A percentile compares a stretch with the other conserved stretches of the same genome.
Evolutionary conservation across 2,329 filamentous ascomycete genomes (phyloP).

Genomic region (Hymenoscyphus fructigenus): DNA sequence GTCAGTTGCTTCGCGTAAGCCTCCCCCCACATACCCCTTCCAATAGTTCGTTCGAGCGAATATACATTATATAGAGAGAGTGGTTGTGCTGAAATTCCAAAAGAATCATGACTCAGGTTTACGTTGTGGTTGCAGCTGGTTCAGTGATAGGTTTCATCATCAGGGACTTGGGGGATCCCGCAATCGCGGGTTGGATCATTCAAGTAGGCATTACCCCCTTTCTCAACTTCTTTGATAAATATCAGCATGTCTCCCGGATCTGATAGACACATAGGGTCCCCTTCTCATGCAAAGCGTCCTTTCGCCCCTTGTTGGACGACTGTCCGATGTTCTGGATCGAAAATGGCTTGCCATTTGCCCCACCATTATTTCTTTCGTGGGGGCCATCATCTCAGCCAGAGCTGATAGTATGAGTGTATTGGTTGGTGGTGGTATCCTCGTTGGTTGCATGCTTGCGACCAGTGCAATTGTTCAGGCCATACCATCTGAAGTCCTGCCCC

Average conservation of each 20-base stretch:
- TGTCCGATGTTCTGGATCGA: slow-evolving; percentile 56
- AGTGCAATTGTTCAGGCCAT: slow-evolving; percentile 57
- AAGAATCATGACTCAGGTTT: slow-evolving; percentile 53
- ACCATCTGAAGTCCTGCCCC: slow-evolving; percentile 54
- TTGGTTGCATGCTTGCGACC: slow-evolving; percentile 53
- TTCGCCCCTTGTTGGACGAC: slow-evolving; percentile 54
- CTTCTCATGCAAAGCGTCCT: slow-evolving; percentile 57
- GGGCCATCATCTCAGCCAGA: slow-evolving; percentile 53
- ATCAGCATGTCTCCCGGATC: not conserved
- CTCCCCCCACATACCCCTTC: not conserved
- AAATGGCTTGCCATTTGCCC: slow-evolving; percentile 53
- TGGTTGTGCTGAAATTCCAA: not conserved
- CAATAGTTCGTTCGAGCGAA: not conserved
- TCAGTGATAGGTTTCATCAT: slow-evolving; percentile 57
- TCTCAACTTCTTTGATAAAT: not conserved
- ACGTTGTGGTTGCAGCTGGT: slow-evolving; percentile 54
- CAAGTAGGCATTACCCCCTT: slow-evolving; percentile 38
- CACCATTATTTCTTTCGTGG: slow-evolving; percentile 53
- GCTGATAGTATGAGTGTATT: slow-evolving; percentile 55
- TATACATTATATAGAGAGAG: not conserved
- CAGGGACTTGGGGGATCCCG: slow-evolving; percentile 50
- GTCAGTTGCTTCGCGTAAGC: slow-evolving; percentile 50
- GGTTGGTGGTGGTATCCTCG: slow-evolving; percentile 57
- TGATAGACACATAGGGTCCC: slow-evolving; percentile 43
- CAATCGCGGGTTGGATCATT: slow-evolving; percentile 56